phyloP scores from a whole-genome alignment of 257 asterid species.

The Solanum sejunctum region DNA sequence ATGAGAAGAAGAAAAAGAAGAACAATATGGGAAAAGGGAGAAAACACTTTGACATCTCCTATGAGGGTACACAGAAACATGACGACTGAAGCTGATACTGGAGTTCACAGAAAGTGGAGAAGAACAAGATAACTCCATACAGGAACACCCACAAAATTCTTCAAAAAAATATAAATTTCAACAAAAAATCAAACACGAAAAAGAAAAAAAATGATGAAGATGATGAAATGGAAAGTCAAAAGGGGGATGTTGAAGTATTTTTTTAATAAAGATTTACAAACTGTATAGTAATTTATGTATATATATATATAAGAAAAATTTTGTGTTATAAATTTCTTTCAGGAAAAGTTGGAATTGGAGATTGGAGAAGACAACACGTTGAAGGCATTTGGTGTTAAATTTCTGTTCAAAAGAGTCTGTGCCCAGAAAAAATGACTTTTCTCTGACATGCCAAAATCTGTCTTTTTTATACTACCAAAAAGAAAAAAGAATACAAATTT shows the following conservation, averaged over 20 bases:
- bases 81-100: slow-evolving; percentile 28
- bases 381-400: not conserved
- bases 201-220: not conserved
- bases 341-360: not conserved
- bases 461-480: not conserved
- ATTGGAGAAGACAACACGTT: slow-evolving; percentile 11
- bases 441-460: not conserved
- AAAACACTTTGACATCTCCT: slow-evolving; percentile 22
- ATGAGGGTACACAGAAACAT: slow-evolving; percentile 13
- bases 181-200: not conserved
- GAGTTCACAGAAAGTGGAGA: slow-evolving; percentile 63
- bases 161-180: not conserved
- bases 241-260: not conserved
- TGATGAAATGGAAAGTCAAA: not conserved
- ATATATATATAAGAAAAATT: not conserved
- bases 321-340: not conserved
- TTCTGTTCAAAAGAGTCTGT: slow-evolving; percentile 1
- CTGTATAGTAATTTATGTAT: not conserved
- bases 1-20: slow-evolving; percentile 9
- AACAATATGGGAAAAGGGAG: slow-evolving; percentile 13
- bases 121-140: slow-evolving; percentile 56
- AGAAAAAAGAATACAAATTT: not conserved
- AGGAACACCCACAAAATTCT: not conserved
- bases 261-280: not conserved
- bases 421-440: not conserved